phyloP scores from a whole-genome alignment of 768 basidiomycete species.

The Tulasnella sp. region DNA sequence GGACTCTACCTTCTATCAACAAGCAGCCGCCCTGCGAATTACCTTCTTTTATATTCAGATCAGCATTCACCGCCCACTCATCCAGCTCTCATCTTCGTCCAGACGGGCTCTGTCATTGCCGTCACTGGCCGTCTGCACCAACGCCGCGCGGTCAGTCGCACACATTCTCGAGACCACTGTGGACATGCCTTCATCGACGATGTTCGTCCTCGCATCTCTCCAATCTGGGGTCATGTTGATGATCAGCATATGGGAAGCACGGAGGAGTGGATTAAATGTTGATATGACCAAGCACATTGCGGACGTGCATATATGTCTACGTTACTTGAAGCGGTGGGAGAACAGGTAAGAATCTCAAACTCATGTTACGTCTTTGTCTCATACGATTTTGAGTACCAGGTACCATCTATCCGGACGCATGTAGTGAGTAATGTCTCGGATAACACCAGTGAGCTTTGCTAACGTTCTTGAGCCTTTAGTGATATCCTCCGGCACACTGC shows the following conservation, averaged over 20 bases:
- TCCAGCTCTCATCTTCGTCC: constrained; percentile 38
- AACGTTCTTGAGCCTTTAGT: too few species aligned
- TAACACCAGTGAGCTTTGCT: too few species aligned
- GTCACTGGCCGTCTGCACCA: constrained; percentile 69
- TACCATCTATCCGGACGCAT: too few species aligned
- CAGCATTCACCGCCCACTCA: constrained; percentile 67
- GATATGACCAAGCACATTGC: constrained; percentile 45
- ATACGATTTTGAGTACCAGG: too few species aligned
- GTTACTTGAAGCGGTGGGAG: constrained; percentile 39
- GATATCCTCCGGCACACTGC: too few species aligned
- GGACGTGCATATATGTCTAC: constrained; percentile 51
- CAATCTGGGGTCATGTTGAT: constrained; percentile 47
- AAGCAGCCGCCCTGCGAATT: constrained; percentile 47
- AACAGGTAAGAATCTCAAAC: constrained; percentile 18
- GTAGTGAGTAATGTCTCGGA: too few species aligned
- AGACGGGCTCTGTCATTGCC: constrained; percentile 45
- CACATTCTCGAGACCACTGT: constrained; percentile 57
- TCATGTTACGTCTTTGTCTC: too few species aligned
- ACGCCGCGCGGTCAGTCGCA: constrained; percentile 64
- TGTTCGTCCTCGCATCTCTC: constrained; percentile 36
- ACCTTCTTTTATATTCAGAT: constrained; percentile 62
- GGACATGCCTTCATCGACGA: constrained; percentile 29
- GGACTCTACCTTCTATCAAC: constrained; percentile 44
- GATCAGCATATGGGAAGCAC: constrained; percentile 56
- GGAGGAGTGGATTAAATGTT: constrained; percentile 34